Percentiles rank a stretch among this genome's conserved stretches.
phyloP scores from a whole-genome alignment of 257 asterid species.

The Solanum pinnatisectum region DNA sequence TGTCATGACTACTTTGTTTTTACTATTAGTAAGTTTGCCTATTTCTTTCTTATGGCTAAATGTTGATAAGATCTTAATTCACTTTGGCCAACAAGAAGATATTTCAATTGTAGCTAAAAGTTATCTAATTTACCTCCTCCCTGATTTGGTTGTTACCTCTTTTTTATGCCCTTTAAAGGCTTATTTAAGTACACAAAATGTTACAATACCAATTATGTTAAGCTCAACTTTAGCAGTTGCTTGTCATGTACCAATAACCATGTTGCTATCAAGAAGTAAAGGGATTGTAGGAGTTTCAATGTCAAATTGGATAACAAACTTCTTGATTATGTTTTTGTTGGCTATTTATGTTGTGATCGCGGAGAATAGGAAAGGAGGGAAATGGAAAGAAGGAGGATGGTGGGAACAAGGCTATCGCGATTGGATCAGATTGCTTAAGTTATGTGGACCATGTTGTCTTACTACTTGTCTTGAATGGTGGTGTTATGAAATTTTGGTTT shows the following conservation, averaged over 20 bases:
- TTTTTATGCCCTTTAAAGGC: slow-evolving; percentile 63
- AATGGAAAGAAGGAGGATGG: slow-evolving; percentile 73
- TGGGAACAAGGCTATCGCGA: slow-evolving; percentile 35
- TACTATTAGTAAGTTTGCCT: slow-evolving; percentile 35
- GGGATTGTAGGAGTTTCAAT: slow-evolving; percentile 68
- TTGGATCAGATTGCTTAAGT: slow-evolving; percentile 46
- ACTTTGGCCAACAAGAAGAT: slow-evolving; percentile 60
- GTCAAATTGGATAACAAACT: slow-evolving; percentile 74
- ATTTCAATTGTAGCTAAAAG: slow-evolving; percentile 43
- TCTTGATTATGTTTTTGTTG: slow-evolving; percentile 25
- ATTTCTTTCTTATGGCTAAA: slow-evolving; percentile 61
- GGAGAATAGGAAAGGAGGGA: slow-evolving; percentile 31
- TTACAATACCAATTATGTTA: slow-evolving; percentile 61
- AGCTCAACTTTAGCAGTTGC: slow-evolving; percentile 52
- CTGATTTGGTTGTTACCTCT: slow-evolving; percentile 55
- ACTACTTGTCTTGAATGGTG: slow-evolving; percentile 93
- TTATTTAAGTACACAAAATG: slow-evolving; percentile 58
- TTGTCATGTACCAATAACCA: slow-evolving; percentile 49
- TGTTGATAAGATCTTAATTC: slow-evolving; percentile 49
- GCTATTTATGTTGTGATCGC: slow-evolving; percentile 30
- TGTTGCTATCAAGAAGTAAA: slow-evolving; percentile 35
- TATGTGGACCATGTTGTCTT: slow-evolving; percentile 71
- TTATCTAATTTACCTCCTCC: slow-evolving; percentile 52
- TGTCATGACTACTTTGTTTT: slow-evolving; percentile 39
- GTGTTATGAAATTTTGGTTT: slow-evolving; percentile 74